phyloP scores from a whole-genome alignment of 1,284 basidiomycete genomes.

The Rhodotorula sp. region DNA sequence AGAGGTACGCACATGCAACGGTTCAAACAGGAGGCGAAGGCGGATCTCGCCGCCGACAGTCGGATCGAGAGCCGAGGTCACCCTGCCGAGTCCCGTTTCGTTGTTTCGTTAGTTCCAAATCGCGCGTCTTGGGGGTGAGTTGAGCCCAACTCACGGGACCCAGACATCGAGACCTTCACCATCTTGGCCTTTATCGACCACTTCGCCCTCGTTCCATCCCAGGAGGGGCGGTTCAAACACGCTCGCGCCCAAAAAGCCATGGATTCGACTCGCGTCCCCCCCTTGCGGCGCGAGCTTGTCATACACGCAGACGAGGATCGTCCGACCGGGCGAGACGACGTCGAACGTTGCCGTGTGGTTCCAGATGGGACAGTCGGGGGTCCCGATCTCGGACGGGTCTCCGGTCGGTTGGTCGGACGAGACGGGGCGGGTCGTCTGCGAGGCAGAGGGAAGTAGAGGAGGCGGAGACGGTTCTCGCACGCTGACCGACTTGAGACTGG shows the following conservation, averaged over 20 bases:
- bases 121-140: no score
- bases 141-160: conserved; percentile 44
- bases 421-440: conserved; percentile 12
- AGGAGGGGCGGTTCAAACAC: conserved; percentile 47
- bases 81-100: no score
- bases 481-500: neutral
- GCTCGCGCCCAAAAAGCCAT: conserved; percentile 50
- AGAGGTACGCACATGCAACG: conserved; percentile 16
- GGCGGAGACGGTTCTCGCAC: neutral
- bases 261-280: conserved; percentile 30
- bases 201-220: conserved; percentile 5
- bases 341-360: conserved; percentile 50
- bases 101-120: neutral
- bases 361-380: conserved; percentile 47
- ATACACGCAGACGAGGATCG: conserved; percentile 51
- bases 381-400: conserved; percentile 37
- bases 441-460: conserved; percentile 6
- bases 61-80: conserved; percentile 30
- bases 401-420: conserved; percentile 24
- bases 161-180: conserved; percentile 48
- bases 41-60: conserved; percentile 34
- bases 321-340: conserved; percentile 48
- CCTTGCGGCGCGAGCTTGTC: conserved; percentile 43
- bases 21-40: conserved; percentile 29
- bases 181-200: conserved; percentile 38